These are phyloP conservation scores for Hypomyces rosellus DNA, from an alignment of 2,329 filamentous ascomycete species.

Conservation along the genomic window DNA sequence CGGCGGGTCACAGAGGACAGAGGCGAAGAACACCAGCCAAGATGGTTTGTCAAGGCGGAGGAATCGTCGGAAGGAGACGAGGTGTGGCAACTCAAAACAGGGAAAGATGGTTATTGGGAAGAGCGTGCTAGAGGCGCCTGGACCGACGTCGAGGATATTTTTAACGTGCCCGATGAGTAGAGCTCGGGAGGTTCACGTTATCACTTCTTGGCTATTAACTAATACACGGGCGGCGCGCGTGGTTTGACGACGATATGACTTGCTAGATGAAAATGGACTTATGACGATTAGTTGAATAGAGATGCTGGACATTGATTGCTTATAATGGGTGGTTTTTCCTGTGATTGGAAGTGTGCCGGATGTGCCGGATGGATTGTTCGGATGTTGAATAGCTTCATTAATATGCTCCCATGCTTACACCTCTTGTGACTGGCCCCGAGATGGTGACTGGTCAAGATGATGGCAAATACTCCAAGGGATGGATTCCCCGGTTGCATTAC, in stretches of 20 bases:
- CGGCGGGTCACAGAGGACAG: constrained; percentile 68
- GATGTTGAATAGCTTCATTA: too few species aligned
- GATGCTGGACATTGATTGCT: too few species aligned
- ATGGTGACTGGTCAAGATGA: too few species aligned
- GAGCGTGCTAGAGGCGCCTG: constrained; percentile 65
- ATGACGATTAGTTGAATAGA: too few species aligned
- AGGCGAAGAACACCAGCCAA: constrained; percentile 65
- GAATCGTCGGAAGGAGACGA: constrained; percentile 55
- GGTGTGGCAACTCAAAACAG: constrained; percentile 68
- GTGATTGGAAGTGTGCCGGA: too few species aligned
- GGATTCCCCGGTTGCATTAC: too few species aligned
- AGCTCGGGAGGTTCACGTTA: constrained; percentile 6
- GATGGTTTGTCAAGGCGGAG: constrained; percentile 77
- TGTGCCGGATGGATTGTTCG: too few species aligned
- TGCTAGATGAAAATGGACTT: not conserved
- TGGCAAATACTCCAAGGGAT: too few species aligned
- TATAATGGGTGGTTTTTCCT: too few species aligned
- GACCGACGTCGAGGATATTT: constrained; percentile 50
- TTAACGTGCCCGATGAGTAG: constrained; percentile 27
- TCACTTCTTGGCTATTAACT: constrained; percentile 1
- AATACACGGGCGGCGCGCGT: not conserved
- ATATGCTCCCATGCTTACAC: too few species aligned
- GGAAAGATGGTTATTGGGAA: constrained; percentile 93
- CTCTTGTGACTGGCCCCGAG: too few species aligned
- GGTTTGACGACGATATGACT: constrained; percentile 1